These are phyloP conservation scores for Fomitiporia mediterranea DNA, from an alignment of 1,284 basidiomycete species.

Conservation along the genomic window DNA sequence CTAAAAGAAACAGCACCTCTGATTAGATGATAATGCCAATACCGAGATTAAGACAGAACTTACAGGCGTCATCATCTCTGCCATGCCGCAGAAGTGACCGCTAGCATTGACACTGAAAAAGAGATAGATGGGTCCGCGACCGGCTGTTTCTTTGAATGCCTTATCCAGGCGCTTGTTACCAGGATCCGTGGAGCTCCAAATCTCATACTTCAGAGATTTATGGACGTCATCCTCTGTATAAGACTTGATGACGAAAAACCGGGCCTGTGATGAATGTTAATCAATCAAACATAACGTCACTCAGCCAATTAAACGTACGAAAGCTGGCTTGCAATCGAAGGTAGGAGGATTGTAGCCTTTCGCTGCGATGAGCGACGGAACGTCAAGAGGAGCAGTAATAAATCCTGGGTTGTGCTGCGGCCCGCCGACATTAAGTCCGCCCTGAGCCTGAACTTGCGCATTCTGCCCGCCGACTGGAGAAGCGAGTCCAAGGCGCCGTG, in stretches of 20 bases:
- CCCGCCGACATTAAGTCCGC: slow-evolving; percentile 27
- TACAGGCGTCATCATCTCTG: slow-evolving; percentile 89
- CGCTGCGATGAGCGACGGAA: slow-evolving; percentile 78
- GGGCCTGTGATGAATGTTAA: slow-evolving; percentile 47
- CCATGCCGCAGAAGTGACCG: slow-evolving; percentile 96
- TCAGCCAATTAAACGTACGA: slow-evolving; percentile 42
- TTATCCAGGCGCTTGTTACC: slow-evolving; percentile 95
- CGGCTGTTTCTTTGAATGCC: slow-evolving; percentile 86
- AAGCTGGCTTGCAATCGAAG: slow-evolving; percentile 78
- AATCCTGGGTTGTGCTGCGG: slow-evolving; percentile 39
- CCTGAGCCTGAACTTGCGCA: slow-evolving; percentile 30
- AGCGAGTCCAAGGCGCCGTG: slow-evolving; percentile 38
- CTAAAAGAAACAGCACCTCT: slow-evolving; percentile 28
- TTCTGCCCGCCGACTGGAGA: slow-evolving; percentile 25
- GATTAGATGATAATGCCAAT: background rate
- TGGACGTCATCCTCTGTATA: slow-evolving; percentile 98
- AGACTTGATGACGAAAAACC: slow-evolving; percentile 96
- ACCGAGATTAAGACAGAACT: slow-evolving; percentile 22
- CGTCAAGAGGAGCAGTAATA: slow-evolving; percentile 67
- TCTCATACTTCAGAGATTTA: slow-evolving; percentile 94
- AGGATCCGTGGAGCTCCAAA: slow-evolving; percentile 94
- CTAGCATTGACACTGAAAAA: slow-evolving; percentile 97
- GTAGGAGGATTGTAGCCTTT: slow-evolving; percentile 90
- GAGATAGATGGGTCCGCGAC: slow-evolving; percentile 87
- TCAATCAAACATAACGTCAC: background rate